phyloP scores from a whole-genome alignment of 441 rosid genomes.

The Geranium incanum region DNA sequence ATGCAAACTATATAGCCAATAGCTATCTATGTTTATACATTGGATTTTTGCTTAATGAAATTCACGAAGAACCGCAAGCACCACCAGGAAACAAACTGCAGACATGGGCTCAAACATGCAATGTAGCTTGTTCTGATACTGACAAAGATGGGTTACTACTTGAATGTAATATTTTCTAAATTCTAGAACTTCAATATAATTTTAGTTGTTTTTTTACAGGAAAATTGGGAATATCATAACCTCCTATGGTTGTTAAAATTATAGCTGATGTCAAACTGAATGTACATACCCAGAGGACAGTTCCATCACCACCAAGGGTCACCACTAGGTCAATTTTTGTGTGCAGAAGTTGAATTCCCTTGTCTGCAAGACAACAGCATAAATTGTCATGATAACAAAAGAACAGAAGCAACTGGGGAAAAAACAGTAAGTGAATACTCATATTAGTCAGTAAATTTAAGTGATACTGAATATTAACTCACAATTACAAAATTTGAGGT shows the following conservation, averaged over 20 bases:
- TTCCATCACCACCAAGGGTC: constrained; percentile 99
- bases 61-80: neutral
- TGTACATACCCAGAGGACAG: constrained; percentile 87
- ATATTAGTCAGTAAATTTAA: neutral
- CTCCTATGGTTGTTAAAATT: neutral
- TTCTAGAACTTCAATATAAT: neutral
- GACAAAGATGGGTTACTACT: neutral
- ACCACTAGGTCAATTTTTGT: constrained; percentile 82
- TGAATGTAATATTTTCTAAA: neutral
- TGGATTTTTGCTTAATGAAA: no score
- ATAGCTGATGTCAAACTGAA: constrained; percentile 7
- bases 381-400: constrained; percentile 12
- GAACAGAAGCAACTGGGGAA: no score
- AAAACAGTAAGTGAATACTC: neutral
- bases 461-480: neutral
- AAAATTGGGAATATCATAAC: neutral
- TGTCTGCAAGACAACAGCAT: constrained; percentile 40
- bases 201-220: neutral
- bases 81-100: neutral
- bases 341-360: constrained; percentile 60
- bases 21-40: no score
- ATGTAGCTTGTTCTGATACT: neutral
- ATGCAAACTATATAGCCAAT: no score
- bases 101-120: neutral
- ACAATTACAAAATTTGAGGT: neutral